Evolutionary conservation across 192 early-diverging fungal species (phyloP), one percentile per base, ranked within the genome.

Genomic region (Coemansia sp.): DNA sequence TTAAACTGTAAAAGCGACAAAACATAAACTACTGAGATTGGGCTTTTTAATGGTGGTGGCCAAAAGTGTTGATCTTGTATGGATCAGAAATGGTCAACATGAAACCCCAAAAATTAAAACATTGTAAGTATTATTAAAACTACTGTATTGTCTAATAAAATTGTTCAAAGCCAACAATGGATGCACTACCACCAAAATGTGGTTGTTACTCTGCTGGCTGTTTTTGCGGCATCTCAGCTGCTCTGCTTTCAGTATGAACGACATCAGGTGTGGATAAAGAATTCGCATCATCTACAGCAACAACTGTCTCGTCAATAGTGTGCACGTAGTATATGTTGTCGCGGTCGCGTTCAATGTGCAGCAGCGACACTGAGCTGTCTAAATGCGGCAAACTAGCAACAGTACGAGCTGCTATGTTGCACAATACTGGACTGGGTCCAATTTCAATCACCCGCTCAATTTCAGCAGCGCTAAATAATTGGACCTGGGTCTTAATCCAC

Each of bases 401-500:
- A 1, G 47, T 48, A 61, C 89, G 87, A 32, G 79, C 74, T 21
- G 94, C 92, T 93, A 97, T 95, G 57, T 92, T 90, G 67, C 86
- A 86, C 22, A 98, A 85, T 25, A 93, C 88, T 8, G 94, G 92
- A 65, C 85, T 86, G 7, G 92, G 91, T 52, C 95, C 95, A 29
- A 96, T 82, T 72, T 98, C 95, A 27, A 98, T 88, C 49, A 96
- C 50, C 22, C 94, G 90, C 64, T 89, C 85, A 45, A 98, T 87
- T 37, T 87, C 74, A 64, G 85, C 89, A 51, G 87, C 74, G 68
- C 84, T 82, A 83, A 95, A 89, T 51, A 98, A 77, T 52, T 84
- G 75, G 65, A 94, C 91, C 77, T 95, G 94, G 22, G 96, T 94
- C 64, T 92, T 89, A 60, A 94, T 96, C 96, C 94, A 98, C 69